Percentiles rank a stretch among this genome's conserved stretches.
These are phyloP conservation scores for Carex myosuroides DNA, from an alignment of 176 grass and related monocot species.

Conservation along the genomic window DNA sequence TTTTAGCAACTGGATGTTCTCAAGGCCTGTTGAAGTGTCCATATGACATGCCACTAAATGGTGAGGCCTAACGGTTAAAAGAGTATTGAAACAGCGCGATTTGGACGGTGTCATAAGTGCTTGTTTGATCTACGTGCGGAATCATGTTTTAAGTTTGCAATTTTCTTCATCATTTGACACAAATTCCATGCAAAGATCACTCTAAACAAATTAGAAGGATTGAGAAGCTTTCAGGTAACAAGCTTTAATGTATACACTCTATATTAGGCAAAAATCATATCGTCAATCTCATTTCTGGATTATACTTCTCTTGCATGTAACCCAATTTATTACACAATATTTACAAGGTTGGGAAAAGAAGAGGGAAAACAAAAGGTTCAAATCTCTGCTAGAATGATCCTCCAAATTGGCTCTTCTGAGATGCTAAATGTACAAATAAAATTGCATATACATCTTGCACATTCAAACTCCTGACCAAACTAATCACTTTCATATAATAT, in stretches of 20 bases:
- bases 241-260: not conserved
- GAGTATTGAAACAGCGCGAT: too few species aligned
- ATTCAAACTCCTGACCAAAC: slow-evolving; percentile 5
- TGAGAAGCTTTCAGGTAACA: not conserved
- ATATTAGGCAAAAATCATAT: not conserved
- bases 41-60: too few species aligned
- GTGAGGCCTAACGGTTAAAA: too few species aligned
- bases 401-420: slow-evolving; percentile 9
- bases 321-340: slow-evolving; percentile 20
- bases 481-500: slow-evolving; percentile 8
- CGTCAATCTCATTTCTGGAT: not conserved
- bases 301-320: slow-evolving; percentile 1
- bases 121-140: too few species aligned
- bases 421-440: slow-evolving; percentile 23
- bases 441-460: slow-evolving; percentile 9
- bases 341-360: slow-evolving; percentile 15
- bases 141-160: too few species aligned
- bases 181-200: not conserved
- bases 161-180: not conserved
- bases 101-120: too few species aligned
- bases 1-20: too few species aligned
- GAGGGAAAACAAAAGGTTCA: not conserved
- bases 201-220: not conserved
- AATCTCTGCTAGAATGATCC: slow-evolving; percentile 23
- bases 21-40: too few species aligned